A percentile compares a stretch with the other conserved stretches of the same genome.
Conservation (phyloP, 2,329 filamentous ascomycete genomes). For the Phoma sp. region DNA sequence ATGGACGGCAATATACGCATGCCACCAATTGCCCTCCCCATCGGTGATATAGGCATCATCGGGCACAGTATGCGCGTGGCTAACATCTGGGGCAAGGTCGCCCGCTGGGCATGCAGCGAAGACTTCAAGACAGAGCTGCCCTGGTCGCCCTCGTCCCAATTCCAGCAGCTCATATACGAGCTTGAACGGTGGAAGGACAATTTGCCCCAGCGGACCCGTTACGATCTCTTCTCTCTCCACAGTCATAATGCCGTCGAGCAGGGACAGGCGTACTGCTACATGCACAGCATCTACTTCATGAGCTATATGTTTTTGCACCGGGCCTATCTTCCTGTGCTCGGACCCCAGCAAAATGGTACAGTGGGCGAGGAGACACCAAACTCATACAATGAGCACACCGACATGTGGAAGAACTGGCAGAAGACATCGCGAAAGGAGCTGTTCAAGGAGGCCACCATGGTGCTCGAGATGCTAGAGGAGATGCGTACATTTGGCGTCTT, state of each 20-base stretch:
- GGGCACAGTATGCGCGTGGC: conserved; percentile 48
- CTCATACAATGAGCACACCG: conserved; percentile 41
- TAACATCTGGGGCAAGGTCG: conserved; percentile 51
- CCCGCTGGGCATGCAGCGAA: conserved; percentile 49
- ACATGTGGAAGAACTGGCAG: conserved; percentile 48
- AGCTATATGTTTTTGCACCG: conserved; percentile 51
- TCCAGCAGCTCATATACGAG: conserved; percentile 44
- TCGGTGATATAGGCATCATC: conserved; percentile 48
- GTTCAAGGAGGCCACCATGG: conserved; percentile 45
- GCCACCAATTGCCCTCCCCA: conserved; percentile 34
- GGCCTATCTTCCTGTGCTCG: conserved; percentile 48
- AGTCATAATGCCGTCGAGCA: conserved; percentile 51
- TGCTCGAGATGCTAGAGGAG: conserved; percentile 50
- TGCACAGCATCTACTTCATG: conserved; percentile 52
- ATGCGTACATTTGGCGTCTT: conserved; percentile 50
- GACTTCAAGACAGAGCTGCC: conserved; percentile 46
- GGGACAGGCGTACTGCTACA: conserved; percentile 51
- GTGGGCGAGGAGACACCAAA: conserved; percentile 38
- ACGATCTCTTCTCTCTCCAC: conserved; percentile 48
- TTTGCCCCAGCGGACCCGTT: conserved; percentile 44
- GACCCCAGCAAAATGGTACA: conserved; percentile 37
- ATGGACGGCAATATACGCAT: conserved; percentile 41
- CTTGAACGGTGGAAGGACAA: conserved; percentile 46
- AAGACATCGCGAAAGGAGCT: conserved; percentile 44
- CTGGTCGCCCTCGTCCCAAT: conserved; percentile 45